These are phyloP conservation scores for Pyricularia pennisetigena DNA, from an alignment of 2,329 filamentous ascomycete genomes.

Conservation along the genomic window DNA sequence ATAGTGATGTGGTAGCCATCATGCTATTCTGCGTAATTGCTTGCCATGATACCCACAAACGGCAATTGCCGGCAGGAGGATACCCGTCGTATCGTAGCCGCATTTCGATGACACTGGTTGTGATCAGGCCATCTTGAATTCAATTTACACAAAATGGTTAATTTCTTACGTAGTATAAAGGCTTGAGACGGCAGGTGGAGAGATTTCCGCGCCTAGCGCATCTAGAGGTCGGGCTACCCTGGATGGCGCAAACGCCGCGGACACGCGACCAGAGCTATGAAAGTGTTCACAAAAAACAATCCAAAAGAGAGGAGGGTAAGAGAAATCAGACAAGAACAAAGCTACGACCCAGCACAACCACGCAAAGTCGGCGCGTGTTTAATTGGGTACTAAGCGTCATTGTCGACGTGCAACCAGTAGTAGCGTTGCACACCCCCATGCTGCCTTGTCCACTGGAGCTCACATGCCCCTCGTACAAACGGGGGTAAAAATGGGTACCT, in stretches of 20 bases:
- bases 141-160: not conserved
- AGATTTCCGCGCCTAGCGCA: not conserved
- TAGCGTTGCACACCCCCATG: not conserved
- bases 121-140: not conserved
- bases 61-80: not conserved
- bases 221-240: not conserved
- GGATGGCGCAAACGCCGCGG: not conserved
- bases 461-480: not conserved
- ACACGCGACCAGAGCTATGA: not conserved
- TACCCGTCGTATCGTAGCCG: not conserved
- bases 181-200: not conserved
- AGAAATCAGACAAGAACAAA: not conserved
- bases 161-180: not conserved
- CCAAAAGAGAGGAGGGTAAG: too few relatives aligned
- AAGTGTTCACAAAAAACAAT: not conserved
- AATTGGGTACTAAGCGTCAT: not conserved
- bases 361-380: not conserved
- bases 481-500: not conserved
- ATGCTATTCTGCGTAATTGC: not conserved
- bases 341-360: too few relatives aligned
- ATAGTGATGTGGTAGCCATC: not conserved
- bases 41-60: not conserved
- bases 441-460: not conserved
- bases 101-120: not conserved
- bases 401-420: not conserved